phyloP scores from a whole-genome alignment of 345 rosid genomes.

The Pseudoturritis turrita region DNA sequence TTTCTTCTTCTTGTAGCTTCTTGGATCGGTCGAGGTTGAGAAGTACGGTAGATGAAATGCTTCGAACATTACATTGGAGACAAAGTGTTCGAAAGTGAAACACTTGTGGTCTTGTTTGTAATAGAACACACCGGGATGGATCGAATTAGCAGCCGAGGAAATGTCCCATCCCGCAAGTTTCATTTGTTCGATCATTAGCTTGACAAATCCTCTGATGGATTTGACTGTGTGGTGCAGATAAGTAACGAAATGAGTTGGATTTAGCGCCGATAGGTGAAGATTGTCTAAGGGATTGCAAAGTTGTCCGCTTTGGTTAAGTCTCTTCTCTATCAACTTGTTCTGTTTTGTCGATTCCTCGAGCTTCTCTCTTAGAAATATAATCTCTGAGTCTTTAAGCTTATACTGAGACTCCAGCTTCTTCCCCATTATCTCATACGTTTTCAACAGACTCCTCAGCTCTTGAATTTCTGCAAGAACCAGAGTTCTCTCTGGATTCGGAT shows the following conservation, averaged over 20 bases:
- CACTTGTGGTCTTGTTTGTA: constrained; percentile 73
- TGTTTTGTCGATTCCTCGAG: constrained; percentile 45
- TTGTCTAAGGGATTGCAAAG: constrained; percentile 41
- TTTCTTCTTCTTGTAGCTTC: constrained; percentile 26
- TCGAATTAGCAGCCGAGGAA: constrained; percentile 60
- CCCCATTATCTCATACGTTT: constrained; percentile 60
- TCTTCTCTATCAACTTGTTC: constrained; percentile 57
- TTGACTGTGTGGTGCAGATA: constrained; percentile 60
- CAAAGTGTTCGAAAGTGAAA: constrained; percentile 67
- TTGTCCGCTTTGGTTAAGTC: constrained; percentile 60
- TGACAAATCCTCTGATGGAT: constrained; percentile 64
- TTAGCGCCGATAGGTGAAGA: constrained; percentile 48
- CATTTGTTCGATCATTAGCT: constrained; percentile 63
- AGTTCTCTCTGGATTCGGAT: constrained; percentile 51
- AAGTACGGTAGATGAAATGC: constrained; percentile 40
- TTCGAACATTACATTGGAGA: constrained; percentile 74
- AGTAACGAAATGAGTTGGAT: constrained; percentile 49
- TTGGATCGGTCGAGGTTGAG: constrained; percentile 45
- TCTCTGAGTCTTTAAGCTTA: constrained; percentile 72
- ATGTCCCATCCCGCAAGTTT: constrained; percentile 68
- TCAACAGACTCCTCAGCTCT: constrained; percentile 63
- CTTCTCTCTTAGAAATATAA: constrained; percentile 54
- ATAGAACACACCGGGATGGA: constrained; percentile 50
- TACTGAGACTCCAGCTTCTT: constrained; percentile 71
- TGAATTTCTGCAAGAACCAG: constrained; percentile 64